Conservation (phyloP, 306 rosid species). For the Vigna hirtella region DNA sequence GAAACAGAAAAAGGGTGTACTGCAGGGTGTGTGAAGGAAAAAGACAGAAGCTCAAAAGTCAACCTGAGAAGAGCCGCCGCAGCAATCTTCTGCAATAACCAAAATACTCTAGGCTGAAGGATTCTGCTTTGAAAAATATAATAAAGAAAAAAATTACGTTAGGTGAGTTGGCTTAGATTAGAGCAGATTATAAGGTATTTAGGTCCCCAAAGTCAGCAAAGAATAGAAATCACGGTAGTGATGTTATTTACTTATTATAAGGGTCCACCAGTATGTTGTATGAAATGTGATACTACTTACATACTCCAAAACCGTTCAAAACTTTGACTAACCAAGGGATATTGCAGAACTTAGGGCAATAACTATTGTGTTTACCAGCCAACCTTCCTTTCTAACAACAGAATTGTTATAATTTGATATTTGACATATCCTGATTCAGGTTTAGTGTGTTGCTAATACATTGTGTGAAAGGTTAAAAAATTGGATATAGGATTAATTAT, state of each 20-base stretch:
- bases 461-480: too few relatives aligned
- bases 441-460: slow-evolving; percentile 4
- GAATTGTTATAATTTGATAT: slow-evolving; percentile 2
- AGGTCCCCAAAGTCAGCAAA: slow-evolving; percentile 9
- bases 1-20: not conserved
- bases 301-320: slow-evolving; percentile 19
- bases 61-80: slow-evolving; percentile 45
- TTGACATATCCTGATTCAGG: slow-evolving; percentile 21
- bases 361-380: not conserved
- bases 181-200: slow-evolving; percentile 34
- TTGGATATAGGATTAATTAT: too few relatives aligned
- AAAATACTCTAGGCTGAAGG: slow-evolving; percentile 48
- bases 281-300: not conserved
- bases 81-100: slow-evolving; percentile 31
- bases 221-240: not conserved
- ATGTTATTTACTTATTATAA: not conserved
- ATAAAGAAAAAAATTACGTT: not conserved
- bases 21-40: slow-evolving; percentile 6
- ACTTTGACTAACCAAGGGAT: slow-evolving; percentile 12
- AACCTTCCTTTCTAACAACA: slow-evolving; percentile 13
- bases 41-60: slow-evolving; percentile 2
- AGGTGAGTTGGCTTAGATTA: slow-evolving; percentile 3
- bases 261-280: slow-evolving; percentile 5
- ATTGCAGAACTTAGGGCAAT: slow-evolving; percentile 19
- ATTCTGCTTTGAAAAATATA: slow-evolving; percentile 56